Evolutionary conservation across 768 basidiomycete species (phyloP), one percentile per base, ranked within the genome.

Genomic region (Leucocoprinus birnbaumii): DNA sequence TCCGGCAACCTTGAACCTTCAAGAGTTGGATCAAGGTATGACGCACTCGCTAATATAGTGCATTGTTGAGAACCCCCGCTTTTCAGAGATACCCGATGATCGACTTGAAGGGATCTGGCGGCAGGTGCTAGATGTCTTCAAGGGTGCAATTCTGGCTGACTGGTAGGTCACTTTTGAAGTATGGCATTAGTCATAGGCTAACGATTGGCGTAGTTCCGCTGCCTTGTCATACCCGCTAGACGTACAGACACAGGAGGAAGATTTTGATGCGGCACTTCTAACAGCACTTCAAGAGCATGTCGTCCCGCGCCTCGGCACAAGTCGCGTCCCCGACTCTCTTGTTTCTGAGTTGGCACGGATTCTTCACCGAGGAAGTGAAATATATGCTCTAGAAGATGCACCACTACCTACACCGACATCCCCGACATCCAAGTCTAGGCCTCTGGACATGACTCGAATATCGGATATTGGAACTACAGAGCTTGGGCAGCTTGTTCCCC

Each of bases 61-160:
- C 11, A 48, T 48, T 31, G 11, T 11, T 31, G 5, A 13, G 27
- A 47, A n/a, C n/a, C n/a, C 14, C n/a, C n/a, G 5, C 19, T 59
- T 9, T 48, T 7, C 57, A 84, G 87, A 70, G 40, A 74, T 94
- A 14, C 72, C 85, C 0, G 71, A 81, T 56, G 83, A 84, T 2
- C 78, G 86, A 2, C 70, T 89, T 2, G 90, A 94, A 63, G 85
- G 85, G 3, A 88, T 96, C 34, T 98, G 94, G 94, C 73, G 84
- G 45, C 89, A 91, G 59, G 72, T 91, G 4, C 77, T 94, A 22
- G 89, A 92, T 59, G 87, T 90, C 3, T 92, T 91, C 70, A 73
- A 79, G 21, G 91, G 91, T 14, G 89, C 85, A 1, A 86, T 95
- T 21, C 76, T 91, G 2, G 91, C 91, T 5, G 91, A 94, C 61